phyloP scores from a whole-genome alignment of 2,329 filamentous ascomycete species.

The Coccinonectria pachysandricola region DNA sequence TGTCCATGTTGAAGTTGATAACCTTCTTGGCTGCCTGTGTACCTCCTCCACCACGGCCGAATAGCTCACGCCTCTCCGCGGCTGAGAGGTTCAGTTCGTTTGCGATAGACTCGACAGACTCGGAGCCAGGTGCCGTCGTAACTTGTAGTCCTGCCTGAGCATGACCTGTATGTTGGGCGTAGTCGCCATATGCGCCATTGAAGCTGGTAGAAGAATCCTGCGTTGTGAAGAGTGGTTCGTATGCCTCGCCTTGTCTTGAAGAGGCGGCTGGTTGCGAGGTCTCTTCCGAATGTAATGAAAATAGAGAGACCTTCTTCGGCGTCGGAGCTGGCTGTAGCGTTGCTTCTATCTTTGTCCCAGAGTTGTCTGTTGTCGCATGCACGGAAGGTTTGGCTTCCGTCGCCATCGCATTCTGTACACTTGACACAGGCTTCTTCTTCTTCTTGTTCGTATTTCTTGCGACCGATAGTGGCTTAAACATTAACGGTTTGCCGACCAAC shows the following conservation, averaged over 20 bases:
- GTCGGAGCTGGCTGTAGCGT: conserved; percentile 11
- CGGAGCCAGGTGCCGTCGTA: conserved; percentile 21
- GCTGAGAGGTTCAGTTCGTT: conserved; percentile 69
- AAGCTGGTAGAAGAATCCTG: conserved; percentile 12
- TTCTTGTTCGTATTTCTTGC: conserved; percentile 64
- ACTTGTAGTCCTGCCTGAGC: conserved; percentile 23
- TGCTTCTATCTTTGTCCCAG: conserved; percentile 10
- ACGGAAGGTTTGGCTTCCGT: conserved; percentile 5
- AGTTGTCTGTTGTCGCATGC: conserved; percentile 7
- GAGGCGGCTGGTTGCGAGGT: conserved; percentile 13
- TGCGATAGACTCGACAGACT: conserved; percentile 61
- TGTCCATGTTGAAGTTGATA: conserved; percentile 80
- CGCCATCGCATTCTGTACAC: conserved; percentile 6
- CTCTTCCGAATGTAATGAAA: conserved; percentile 48
- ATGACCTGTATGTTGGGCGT: conserved; percentile 18
- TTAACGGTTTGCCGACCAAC: conserved; percentile 66
- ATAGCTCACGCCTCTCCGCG: conserved; percentile 69
- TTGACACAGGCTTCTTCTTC: conserved; percentile 33
- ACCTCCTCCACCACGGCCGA: conserved; percentile 53
- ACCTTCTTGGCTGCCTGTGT: conserved; percentile 43
- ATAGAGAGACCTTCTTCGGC: conserved; percentile 53
- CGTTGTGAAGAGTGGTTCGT: conserved; percentile 42
- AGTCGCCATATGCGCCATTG: conserved; percentile 21
- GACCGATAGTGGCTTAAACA: conserved; percentile 85
- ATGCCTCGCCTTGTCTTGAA: conserved; percentile 22